Evolutionary conservation across 2,329 filamentous ascomycete genomes (phyloP).

Genomic region (Fusarium secorum): DNA sequence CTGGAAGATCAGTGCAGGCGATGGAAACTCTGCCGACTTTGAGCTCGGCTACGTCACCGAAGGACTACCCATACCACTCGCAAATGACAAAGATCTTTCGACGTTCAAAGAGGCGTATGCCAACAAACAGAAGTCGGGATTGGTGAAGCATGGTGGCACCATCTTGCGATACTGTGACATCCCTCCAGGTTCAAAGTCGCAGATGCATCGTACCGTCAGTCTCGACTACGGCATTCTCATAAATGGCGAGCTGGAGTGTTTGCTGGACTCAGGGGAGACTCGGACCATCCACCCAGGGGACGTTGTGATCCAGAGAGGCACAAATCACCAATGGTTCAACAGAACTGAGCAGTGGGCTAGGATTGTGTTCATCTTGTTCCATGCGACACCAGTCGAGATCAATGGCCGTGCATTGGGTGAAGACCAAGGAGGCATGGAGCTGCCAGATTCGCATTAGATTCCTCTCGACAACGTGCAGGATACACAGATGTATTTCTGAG

Average conservation of each 20-base stretch:
- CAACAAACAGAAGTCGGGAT: neutral
- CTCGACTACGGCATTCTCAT: conserved; percentile 8
- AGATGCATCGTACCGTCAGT: conserved; percentile 24
- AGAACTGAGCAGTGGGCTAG: neutral
- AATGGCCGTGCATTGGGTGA: neutral
- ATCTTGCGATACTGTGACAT: conserved; percentile 7
- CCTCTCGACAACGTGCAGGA: too few species aligned
- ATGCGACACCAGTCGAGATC: neutral
- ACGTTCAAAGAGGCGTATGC: neutral
- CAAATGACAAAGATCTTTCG: neutral
- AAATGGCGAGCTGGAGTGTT: conserved; percentile 6
- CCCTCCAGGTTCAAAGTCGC: neutral
- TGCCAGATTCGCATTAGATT: neutral
- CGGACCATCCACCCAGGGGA: neutral
- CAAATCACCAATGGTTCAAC: conserved; percentile 19
- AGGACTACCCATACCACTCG: neutral
- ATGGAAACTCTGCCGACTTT: neutral
- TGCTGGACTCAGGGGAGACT: conserved; percentile 9
- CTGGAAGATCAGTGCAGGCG: neutral
- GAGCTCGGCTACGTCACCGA: neutral
- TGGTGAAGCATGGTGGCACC: neutral
- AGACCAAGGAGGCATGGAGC: neutral
- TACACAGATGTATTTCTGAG: too few species aligned
- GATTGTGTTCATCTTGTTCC: neutral
- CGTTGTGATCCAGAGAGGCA: conserved; percentile 11